phyloP scores from a whole-genome alignment of 352 stramenopile genomes.

The Phytophthora sp. region DNA sequence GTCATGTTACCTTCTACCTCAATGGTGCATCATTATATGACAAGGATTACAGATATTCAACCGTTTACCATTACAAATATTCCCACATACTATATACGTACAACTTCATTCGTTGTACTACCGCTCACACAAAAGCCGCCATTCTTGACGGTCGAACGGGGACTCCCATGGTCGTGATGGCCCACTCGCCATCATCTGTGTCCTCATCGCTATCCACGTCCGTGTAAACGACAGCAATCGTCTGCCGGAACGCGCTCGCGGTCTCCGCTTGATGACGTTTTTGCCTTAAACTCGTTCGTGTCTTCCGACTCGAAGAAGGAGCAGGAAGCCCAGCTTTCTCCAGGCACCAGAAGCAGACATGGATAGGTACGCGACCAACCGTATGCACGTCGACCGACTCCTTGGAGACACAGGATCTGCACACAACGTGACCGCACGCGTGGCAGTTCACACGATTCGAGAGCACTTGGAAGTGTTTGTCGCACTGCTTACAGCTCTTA shows the following conservation, averaged over 20 bases:
- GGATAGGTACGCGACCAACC: constrained; percentile 36
- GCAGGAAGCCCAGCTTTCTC: constrained; percentile 32
- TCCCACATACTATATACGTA: constrained; percentile 2
- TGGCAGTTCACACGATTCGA: constrained; percentile 49
- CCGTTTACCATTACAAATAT: constrained; percentile 1
- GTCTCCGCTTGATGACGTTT: constrained; percentile 26
- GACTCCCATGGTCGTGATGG: constrained; percentile 35
- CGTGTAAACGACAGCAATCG: constrained; percentile 23
- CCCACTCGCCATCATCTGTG: constrained; percentile 32
- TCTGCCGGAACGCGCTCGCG: constrained; percentile 24
- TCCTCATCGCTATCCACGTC: constrained; percentile 26
- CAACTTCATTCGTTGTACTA: constrained; percentile 25
- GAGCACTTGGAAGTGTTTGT: constrained; percentile 42
- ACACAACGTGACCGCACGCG: constrained; percentile 45
- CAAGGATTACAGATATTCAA: too few relatives aligned
- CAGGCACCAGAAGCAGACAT: constrained; percentile 41
- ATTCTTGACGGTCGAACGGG: constrained; percentile 24
- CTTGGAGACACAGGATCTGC: constrained; percentile 38
- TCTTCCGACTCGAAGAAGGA: constrained; percentile 17
- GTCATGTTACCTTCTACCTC: too few relatives aligned
- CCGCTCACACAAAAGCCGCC: constrained; percentile 14
- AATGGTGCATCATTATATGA: too few relatives aligned
- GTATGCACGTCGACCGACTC: constrained; percentile 40
- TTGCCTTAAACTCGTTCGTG: constrained; percentile 12
- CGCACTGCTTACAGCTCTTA: constrained; percentile 40